Percentiles rank a stretch among this genome's conserved stretches.
phyloP scores from a whole-genome alignment of 352 stramenopile species.

The Phytophthora foliorum region DNA sequence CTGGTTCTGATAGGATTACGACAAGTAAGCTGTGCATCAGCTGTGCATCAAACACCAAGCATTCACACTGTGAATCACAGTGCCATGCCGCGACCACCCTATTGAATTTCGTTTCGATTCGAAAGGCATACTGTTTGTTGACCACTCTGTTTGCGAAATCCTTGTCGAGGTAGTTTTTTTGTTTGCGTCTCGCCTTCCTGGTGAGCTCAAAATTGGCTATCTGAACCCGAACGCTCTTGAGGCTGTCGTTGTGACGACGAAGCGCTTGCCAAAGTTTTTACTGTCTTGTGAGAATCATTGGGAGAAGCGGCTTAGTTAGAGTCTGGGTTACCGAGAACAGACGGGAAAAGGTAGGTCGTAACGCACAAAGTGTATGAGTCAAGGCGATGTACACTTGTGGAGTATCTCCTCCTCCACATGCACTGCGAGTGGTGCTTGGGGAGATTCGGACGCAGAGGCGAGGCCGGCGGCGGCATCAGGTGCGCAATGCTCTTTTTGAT shows the following conservation, averaged over 20 bases:
- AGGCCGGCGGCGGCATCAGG: not conserved
- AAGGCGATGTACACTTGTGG: too few relatives aligned
- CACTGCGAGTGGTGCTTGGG: not conserved
- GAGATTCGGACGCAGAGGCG: constrained; percentile 10
- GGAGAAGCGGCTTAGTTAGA: constrained; percentile 1
- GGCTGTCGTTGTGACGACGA: not conserved
- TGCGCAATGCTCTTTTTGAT: constrained; percentile 1
- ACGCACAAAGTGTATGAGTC: constrained; percentile 1
- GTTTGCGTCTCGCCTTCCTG: too few relatives aligned
- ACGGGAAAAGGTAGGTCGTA: not conserved
- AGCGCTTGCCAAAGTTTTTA: not conserved
- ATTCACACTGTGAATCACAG: too few relatives aligned
- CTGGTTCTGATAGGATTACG: not conserved
- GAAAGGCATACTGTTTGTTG: not conserved
- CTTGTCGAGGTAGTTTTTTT: not conserved
- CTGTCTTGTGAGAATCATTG: not conserved
- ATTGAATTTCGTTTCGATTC: too few relatives aligned
- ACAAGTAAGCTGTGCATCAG: too few relatives aligned
- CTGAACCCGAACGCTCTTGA: constrained; percentile 2
- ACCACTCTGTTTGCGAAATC: not conserved
- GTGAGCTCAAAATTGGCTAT: too few relatives aligned
- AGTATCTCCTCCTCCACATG: not conserved
- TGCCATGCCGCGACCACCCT: too few relatives aligned
- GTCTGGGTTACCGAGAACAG: constrained; percentile 50
- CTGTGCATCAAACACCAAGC: not conserved